These are phyloP conservation scores for Podospora pseudoanserina DNA, from an alignment of 495 filamentous ascomycete species.

Conservation along the genomic window DNA sequence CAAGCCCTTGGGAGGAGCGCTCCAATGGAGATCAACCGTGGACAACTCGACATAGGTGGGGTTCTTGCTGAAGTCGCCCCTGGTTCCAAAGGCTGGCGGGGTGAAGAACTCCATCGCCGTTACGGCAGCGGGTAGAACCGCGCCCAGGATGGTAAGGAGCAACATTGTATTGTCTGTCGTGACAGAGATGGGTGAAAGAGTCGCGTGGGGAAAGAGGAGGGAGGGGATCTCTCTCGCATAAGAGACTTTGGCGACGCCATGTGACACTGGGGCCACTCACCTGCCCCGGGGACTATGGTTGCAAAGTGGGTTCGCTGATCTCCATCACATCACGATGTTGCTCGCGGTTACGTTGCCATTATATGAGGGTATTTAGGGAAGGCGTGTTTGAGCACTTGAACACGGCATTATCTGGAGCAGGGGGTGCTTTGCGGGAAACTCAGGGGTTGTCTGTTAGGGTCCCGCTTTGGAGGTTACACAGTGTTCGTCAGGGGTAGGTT, in stretches of 20 bases:
- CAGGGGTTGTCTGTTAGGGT: background rate
- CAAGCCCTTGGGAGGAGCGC: background rate
- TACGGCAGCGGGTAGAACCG: background rate
- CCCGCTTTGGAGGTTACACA: background rate
- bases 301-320: background rate
- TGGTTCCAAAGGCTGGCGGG: background rate
- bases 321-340: background rate
- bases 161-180: background rate
- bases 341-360: background rate
- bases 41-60: background rate
- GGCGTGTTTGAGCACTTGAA: background rate
- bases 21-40: background rate
- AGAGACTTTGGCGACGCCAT: background rate
- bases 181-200: background rate
- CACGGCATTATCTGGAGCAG: background rate
- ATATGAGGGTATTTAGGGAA: background rate
- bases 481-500: background rate
- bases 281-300: background rate
- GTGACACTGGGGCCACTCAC: background rate
- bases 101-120: background rate
- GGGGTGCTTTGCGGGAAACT: background rate
- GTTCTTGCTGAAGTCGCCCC: conserved; percentile 3
- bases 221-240: background rate
- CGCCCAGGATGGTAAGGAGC: background rate
- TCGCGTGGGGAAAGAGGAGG: background rate